These are phyloP conservation scores for Neonectria neomacrospora DNA, from an alignment of 2,329 filamentous ascomycete genomes.

Conservation along the genomic window DNA sequence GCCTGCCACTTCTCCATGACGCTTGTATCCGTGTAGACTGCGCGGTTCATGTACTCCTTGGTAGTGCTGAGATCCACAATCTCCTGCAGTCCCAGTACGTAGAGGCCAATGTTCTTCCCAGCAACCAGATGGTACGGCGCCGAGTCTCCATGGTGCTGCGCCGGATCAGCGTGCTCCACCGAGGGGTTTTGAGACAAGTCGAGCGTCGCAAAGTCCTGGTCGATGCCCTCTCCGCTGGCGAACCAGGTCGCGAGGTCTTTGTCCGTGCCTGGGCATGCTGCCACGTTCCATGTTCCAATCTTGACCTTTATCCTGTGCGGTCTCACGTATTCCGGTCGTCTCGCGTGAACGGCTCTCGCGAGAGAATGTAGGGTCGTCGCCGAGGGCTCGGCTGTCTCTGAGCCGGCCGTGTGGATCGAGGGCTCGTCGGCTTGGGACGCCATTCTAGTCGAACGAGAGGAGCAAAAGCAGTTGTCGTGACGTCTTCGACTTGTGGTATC, in stretches of 20 bases:
- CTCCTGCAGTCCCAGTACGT: slow-evolving; percentile 91
- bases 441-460: slow-evolving; percentile 39
- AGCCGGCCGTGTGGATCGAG: slow-evolving; percentile 48
- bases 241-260: slow-evolving; percentile 93
- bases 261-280: slow-evolving; percentile 83
- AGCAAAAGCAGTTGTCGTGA: slow-evolving; percentile 32
- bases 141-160: slow-evolving; percentile 50
- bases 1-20: slow-evolving; percentile 83
- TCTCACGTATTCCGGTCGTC: slow-evolving; percentile 82
- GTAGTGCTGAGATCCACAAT: slow-evolving; percentile 87
- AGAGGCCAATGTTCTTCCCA: slow-evolving; percentile 82
- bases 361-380: slow-evolving; percentile 65
- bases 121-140: slow-evolving; percentile 60
- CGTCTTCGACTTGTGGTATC: slow-evolving; percentile 41
- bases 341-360: slow-evolving; percentile 74
- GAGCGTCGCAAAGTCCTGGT: slow-evolving; percentile 69
- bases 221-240: slow-evolving; percentile 77
- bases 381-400: slow-evolving; percentile 58
- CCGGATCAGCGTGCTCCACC: slow-evolving; percentile 46
- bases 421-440: slow-evolving; percentile 43
- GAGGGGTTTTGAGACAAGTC: slow-evolving; percentile 55
- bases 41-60: slow-evolving; percentile 76
- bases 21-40: slow-evolving; percentile 76
- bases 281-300: slow-evolving; percentile 96
- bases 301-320: slow-evolving; percentile 83